A percentile compares a stretch with the other conserved stretches of the same genome.
phyloP scores from a whole-genome alignment of 345 rosid species.

The Bretschneidera sinensis region DNA sequence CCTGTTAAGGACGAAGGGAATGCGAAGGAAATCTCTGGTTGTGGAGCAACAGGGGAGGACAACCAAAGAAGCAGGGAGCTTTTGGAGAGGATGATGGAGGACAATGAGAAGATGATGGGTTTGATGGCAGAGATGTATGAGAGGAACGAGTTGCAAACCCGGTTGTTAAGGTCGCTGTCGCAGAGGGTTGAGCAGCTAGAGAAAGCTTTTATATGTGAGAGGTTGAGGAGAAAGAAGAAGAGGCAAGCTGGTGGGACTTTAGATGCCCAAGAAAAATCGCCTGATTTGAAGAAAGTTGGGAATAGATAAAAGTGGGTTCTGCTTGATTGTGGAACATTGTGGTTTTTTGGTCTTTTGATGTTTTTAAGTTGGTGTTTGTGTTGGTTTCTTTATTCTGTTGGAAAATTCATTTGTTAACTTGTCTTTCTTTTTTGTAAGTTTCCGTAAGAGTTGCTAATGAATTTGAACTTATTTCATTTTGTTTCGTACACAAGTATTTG shows the following conservation, averaged over 20 bases:
- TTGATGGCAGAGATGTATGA: slow-evolving; percentile 42
- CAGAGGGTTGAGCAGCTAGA: slow-evolving; percentile 56
- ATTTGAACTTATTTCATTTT: no score
- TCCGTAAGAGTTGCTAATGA: no score
- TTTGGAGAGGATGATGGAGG: slow-evolving; percentile 47
- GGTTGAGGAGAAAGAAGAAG: slow-evolving; percentile 39
- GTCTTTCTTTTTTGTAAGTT: no score
- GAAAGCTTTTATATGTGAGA: slow-evolving; percentile 43
- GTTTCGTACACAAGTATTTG: no score
- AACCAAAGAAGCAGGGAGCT: slow-evolving; percentile 25
- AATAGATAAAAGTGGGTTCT: slow-evolving; percentile 14
- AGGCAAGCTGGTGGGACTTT: slow-evolving; percentile 13
- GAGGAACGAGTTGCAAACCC: slow-evolving; percentile 46
- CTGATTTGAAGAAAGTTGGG: slow-evolving; percentile 14
- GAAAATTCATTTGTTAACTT: no score
- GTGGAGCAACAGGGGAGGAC: not conserved
- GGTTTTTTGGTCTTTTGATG: no score
- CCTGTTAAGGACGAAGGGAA: not conserved
- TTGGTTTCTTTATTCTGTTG: no score
- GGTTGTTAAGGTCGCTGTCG: slow-evolving; percentile 34
- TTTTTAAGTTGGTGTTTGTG: no score
- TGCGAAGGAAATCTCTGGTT: no score
- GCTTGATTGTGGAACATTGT: not conserved
- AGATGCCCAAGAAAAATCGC: slow-evolving; percentile 8
- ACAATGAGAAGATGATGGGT: slow-evolving; percentile 54